Percentiles rank a stretch among this genome's conserved stretches.
Evolutionary conservation across 2,329 filamentous ascomycete species (phyloP).

Genomic region (Xylaria sp.): DNA sequence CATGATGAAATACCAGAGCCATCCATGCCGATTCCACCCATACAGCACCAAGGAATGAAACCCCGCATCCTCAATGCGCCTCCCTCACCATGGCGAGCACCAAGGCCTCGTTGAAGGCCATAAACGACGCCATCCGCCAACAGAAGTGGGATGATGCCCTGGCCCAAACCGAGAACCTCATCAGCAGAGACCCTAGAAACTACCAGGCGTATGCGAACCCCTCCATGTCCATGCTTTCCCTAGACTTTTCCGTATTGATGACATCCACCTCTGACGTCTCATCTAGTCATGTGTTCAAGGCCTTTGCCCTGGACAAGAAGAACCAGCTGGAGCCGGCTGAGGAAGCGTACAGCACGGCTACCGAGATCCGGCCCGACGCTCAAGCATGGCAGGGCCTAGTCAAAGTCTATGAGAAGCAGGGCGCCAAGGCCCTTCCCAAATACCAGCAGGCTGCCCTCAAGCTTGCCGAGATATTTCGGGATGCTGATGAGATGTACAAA

Average conservation of each 20-base stretch:
- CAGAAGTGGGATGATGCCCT: constrained; percentile 79
- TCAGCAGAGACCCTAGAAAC: constrained; percentile 74
- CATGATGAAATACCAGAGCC: constrained; percentile 28
- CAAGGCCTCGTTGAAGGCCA: constrained; percentile 80
- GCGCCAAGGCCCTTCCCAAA: constrained; percentile 66
- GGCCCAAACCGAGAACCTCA: constrained; percentile 67
- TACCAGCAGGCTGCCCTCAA: constrained; percentile 75
- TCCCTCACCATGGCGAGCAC: constrained; percentile 50
- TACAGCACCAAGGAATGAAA: constrained; percentile 28
- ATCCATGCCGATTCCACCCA: constrained; percentile 7
- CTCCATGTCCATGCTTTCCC: constrained; percentile 1
- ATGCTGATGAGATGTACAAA: constrained; percentile 65
- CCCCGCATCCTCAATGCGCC: constrained; percentile 10
- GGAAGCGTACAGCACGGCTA: constrained; percentile 72
- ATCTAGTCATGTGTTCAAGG: constrained; percentile 77
- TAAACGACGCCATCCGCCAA: constrained; percentile 75
- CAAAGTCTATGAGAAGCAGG: constrained; percentile 81
- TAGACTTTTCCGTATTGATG: too few relatives aligned
- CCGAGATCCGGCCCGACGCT: constrained; percentile 73
- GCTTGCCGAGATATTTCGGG: constrained; percentile 74
- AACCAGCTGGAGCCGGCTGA: constrained; percentile 73
- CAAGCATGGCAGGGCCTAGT: constrained; percentile 91
- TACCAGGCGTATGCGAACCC: constrained; percentile 71
- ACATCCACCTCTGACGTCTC: constrained; percentile 12
- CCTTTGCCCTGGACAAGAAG: constrained; percentile 80